These are phyloP conservation scores for Diutina pseudorugosa DNA, from an alignment of 1,139 yeast genomes.

Conservation along the genomic window DNA sequence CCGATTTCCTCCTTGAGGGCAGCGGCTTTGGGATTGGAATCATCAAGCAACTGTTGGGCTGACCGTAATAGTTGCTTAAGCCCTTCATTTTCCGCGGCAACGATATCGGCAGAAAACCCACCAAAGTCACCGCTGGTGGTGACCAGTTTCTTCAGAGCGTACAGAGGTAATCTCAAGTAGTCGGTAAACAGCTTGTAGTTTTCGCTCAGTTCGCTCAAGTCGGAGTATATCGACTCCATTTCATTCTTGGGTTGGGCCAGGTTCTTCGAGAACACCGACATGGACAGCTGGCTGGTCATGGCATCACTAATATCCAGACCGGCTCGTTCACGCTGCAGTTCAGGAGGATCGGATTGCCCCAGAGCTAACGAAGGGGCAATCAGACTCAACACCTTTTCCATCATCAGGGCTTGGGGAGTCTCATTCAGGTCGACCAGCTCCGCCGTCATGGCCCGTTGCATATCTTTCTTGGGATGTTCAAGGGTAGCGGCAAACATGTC, in stretches of 20 bases:
- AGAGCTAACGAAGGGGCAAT: constrained; percentile 5
- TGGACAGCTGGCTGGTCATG: constrained; percentile 12
- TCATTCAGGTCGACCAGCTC: constrained; percentile 4
- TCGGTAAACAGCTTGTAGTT: constrained; percentile 14
- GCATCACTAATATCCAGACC: constrained; percentile 5
- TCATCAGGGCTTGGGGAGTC: constrained; percentile 5
- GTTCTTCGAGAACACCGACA: constrained; percentile 13
- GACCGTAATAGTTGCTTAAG: neutral
- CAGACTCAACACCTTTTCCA: constrained; percentile 8
- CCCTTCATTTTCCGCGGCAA: constrained; percentile 3
- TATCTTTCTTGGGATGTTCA: neutral
- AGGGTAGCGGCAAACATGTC: constrained; percentile 12
- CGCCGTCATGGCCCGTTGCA: constrained; percentile 1
- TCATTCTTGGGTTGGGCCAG: constrained; percentile 10
- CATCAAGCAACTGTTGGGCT: constrained; percentile 1
- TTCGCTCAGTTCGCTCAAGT: constrained; percentile 13
- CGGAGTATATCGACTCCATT: constrained; percentile 22
- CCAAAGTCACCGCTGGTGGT: neutral
- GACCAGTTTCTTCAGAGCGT: constrained; percentile 2
- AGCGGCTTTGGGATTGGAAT: neutral
- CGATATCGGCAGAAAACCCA: neutral
- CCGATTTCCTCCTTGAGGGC: neutral
- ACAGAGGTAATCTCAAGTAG: constrained; percentile 16
- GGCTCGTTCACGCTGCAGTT: constrained; percentile 2
- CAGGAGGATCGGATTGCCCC: neutral